These are phyloP conservation scores for Penicillium fuscoglaucum DNA, from an alignment of 2,329 filamentous ascomycete species.

Conservation along the genomic window DNA sequence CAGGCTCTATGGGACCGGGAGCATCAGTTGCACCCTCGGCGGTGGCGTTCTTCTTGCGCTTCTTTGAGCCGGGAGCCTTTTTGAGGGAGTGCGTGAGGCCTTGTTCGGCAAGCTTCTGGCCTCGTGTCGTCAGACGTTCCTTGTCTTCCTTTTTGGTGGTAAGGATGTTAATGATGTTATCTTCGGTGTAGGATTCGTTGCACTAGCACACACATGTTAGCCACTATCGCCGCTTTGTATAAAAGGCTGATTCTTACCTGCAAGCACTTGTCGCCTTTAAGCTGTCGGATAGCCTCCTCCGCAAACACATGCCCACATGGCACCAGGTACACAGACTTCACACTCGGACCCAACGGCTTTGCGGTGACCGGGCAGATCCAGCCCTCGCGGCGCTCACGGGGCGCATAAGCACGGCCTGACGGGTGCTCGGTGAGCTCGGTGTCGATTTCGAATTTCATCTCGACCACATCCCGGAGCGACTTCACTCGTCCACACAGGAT, in stretches of 20 bases:
- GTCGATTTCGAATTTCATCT: slow-evolving; percentile 71
- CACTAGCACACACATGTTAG: slow-evolving; percentile 54
- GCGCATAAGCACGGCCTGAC: slow-evolving; percentile 36
- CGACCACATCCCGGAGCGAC: slow-evolving; percentile 80
- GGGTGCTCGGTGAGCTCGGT: slow-evolving; percentile 41
- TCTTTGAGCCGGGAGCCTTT: slow-evolving; percentile 67
- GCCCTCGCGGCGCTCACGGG: slow-evolving; percentile 51
- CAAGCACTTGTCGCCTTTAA: slow-evolving; percentile 64
- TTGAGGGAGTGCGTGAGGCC: slow-evolving; percentile 86
- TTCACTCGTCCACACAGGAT: slow-evolving; percentile 66
- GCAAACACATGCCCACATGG: slow-evolving; percentile 95
- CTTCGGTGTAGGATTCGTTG: slow-evolving; percentile 67
- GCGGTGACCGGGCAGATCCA: slow-evolving; percentile 86
- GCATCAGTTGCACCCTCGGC: slow-evolving; percentile 38
- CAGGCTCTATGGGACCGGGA: slow-evolving; percentile 36
- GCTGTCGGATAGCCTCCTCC: slow-evolving; percentile 78
- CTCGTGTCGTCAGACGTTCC: slow-evolving; percentile 63
- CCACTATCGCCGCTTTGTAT: background rate
- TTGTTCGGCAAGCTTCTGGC: slow-evolving; percentile 66
- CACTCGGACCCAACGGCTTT: slow-evolving; percentile 76
- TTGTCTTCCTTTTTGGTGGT: slow-evolving; percentile 71
- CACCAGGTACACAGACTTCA: slow-evolving; percentile 83
- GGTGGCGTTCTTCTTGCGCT: slow-evolving; percentile 70
- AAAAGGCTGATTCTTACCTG: slow-evolving; percentile 50
- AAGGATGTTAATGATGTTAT: slow-evolving; percentile 81